These are phyloP conservation scores for Podospora anserina DNA, from an alignment of 495 filamentous ascomycete genomes.

Conservation along the genomic window DNA sequence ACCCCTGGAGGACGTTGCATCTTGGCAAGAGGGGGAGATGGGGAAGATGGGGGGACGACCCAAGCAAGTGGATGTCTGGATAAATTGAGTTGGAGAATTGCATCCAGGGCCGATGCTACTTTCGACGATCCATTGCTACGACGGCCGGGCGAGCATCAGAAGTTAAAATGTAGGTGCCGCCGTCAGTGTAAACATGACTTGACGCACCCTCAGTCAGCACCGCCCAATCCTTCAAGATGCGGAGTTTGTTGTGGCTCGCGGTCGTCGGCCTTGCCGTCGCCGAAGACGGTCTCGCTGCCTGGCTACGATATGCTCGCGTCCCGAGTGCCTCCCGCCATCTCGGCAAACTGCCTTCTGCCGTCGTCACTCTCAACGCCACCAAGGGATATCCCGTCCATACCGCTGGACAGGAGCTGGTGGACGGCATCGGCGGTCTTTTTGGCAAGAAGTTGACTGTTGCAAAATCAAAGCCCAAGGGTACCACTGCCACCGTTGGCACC, in stretches of 20 bases:
- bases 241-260: constrained; percentile 32
- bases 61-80: background rate
- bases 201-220: background rate
- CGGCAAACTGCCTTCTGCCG: constrained; percentile 42
- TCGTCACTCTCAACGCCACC: constrained; percentile 55
- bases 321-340: constrained; percentile 35
- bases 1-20: background rate
- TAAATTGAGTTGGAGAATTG: background rate
- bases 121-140: background rate
- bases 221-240: constrained; percentile 24
- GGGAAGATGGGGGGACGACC: too few species aligned
- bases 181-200: background rate
- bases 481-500: constrained; percentile 56
- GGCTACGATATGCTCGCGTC: constrained; percentile 63
- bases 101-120: background rate
- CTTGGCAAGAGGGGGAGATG: background rate
- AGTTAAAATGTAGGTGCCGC: background rate
- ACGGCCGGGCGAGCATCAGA: background rate
- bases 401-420: constrained; percentile 58
- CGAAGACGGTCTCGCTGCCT: constrained; percentile 60
- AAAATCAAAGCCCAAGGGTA: constrained; percentile 24
- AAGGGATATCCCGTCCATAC: constrained; percentile 53
- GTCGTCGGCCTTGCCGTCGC: constrained; percentile 41
- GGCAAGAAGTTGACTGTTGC: constrained; percentile 38
- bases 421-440: constrained; percentile 55